Conservation (phyloP, 768 basidiomycete species). For the Tephrocybe sp. region DNA sequence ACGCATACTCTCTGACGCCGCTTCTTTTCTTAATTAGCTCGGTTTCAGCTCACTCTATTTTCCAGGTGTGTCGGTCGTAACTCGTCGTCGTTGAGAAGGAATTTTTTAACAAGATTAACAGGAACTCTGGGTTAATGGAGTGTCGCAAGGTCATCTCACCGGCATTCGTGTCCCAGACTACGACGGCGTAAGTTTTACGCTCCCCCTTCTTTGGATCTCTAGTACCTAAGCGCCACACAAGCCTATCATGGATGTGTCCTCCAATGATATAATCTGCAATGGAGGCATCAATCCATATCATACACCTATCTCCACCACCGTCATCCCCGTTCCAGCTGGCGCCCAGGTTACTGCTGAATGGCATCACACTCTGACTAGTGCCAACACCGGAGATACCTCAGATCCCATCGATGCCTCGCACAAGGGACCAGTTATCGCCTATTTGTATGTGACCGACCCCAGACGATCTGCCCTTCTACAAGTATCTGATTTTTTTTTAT, state of each 20-base stretch:
- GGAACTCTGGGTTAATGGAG: constrained; percentile 51
- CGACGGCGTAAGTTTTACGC: constrained; percentile 28
- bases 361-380: constrained; percentile 44
- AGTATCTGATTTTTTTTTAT: neutral
- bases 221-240: constrained; percentile 14
- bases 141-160: constrained; percentile 36
- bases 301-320: constrained; percentile 38
- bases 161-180: constrained; percentile 42
- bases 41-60: constrained; percentile 46
- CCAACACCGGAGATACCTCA: constrained; percentile 33
- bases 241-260: constrained; percentile 55
- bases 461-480: neutral
- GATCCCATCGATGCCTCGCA: constrained; percentile 50
- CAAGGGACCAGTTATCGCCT: constrained; percentile 49
- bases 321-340: constrained; percentile 50
- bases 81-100: neutral
- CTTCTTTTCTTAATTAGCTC: constrained; percentile 28
- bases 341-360: constrained; percentile 51
- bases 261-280: constrained; percentile 55
- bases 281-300: constrained; percentile 52
- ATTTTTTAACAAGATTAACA: constrained; percentile 11
- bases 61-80: constrained; percentile 36
- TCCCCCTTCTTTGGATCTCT: neutral
- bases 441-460: constrained; percentile 30
- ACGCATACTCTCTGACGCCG: constrained; percentile 20